Evolutionary conservation across 495 filamentous ascomycete species (phyloP).

Genomic region (Aspergillus leporis): DNA sequence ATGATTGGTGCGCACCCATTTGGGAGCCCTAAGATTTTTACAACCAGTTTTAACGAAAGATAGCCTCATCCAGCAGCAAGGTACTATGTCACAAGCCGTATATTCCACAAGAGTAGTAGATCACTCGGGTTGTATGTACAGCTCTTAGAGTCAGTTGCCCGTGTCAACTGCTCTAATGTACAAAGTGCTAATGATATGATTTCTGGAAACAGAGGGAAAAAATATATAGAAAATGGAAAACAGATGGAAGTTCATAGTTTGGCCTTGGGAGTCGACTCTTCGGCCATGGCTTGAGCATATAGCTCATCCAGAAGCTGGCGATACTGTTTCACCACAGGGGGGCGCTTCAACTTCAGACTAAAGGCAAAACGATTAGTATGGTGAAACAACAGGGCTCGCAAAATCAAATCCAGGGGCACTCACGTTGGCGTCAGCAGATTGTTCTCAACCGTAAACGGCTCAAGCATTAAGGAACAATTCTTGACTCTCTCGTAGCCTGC

Average conservation of each 20-base stretch:
- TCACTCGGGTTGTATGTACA: neutral
- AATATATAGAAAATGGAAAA: slow-evolving; percentile 8
- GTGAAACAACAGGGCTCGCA: slow-evolving; percentile 4
- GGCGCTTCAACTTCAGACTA: slow-evolving; percentile 93
- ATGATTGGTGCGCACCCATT: no score
- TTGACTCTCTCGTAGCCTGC: slow-evolving; percentile 84
- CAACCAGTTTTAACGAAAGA: no score
- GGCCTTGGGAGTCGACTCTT: slow-evolving; percentile 55
- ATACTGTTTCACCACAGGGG: slow-evolving; percentile 79
- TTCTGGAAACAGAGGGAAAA: slow-evolving; percentile 13
- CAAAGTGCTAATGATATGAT: slow-evolving; percentile 4
- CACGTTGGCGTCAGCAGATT: slow-evolving; percentile 95
- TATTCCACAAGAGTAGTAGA: neutral
- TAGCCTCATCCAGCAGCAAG: no score
- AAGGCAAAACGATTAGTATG: slow-evolving; percentile 27
- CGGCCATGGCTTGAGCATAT: slow-evolving; percentile 69
- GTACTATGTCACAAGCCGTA: neutral
- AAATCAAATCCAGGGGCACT: slow-evolving; percentile 39
- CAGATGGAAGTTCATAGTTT: slow-evolving; percentile 36
- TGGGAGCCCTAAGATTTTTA: no score
- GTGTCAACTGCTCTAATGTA: neutral
- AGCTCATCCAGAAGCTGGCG: slow-evolving; percentile 72
- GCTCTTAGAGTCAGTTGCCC: neutral
- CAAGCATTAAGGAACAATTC: slow-evolving; percentile 72
- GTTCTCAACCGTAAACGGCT: slow-evolving; percentile 94